These are phyloP conservation scores for Chlorophyllum brunneum DNA, from an alignment of 768 basidiomycete genomes.

Conservation along the genomic window DNA sequence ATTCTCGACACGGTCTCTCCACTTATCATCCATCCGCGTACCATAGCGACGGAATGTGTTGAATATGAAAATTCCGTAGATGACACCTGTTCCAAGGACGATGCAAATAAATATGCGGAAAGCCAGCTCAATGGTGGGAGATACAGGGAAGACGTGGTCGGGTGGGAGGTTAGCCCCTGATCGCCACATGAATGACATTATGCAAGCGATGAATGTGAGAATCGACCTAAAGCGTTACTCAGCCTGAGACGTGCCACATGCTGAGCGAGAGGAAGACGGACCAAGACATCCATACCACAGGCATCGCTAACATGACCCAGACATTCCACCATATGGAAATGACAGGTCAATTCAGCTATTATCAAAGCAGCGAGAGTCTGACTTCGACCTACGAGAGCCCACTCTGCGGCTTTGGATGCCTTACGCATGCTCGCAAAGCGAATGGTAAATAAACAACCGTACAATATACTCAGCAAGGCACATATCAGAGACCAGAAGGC, in stretches of 20 bases:
- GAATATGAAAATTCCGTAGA: constrained; percentile 23
- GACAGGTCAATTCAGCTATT: background rate
- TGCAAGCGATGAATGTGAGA: constrained; percentile 49
- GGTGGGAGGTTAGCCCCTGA: constrained; percentile 33
- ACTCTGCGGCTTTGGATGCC: constrained; percentile 56
- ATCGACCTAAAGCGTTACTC: constrained; percentile 40
- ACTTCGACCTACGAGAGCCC: constrained; percentile 43
- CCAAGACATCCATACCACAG: constrained; percentile 61
- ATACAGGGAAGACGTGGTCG: background rate
- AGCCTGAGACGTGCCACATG: background rate
- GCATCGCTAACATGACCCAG: constrained; percentile 60
- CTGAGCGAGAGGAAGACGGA: constrained; percentile 16
- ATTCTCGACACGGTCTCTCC: constrained; percentile 17
- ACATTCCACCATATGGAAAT: constrained; percentile 46
- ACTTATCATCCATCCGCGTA: constrained; percentile 20
- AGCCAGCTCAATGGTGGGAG: background rate
- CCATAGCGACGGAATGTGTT: constrained; percentile 21
- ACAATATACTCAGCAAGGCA: constrained; percentile 10
- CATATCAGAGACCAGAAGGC: constrained; percentile 48
- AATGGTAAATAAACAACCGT: constrained; percentile 12
- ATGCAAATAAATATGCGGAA: constrained; percentile 41
- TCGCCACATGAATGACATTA: constrained; percentile 63
- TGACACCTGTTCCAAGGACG: constrained; percentile 44
- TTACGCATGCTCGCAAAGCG: constrained; percentile 11
- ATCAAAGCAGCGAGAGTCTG: too few species aligned